Evolutionary conservation across 768 basidiomycete species (phyloP).

Genomic region (Calocybe cyanea): DNA sequence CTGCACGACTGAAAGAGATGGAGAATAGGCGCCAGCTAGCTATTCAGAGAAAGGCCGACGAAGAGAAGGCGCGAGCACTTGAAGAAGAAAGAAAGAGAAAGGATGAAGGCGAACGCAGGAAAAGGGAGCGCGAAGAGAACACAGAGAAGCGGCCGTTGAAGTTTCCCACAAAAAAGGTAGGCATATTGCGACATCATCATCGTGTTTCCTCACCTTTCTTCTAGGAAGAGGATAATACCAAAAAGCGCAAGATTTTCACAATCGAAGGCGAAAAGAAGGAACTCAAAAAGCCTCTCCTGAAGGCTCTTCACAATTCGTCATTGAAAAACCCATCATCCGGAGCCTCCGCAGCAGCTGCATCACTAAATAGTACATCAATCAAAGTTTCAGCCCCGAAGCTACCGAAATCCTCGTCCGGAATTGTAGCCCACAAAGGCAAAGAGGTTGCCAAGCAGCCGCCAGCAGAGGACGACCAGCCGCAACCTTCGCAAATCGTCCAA

Average conservation of each 20-base stretch:
- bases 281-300: constrained; percentile 52
- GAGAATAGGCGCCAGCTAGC: constrained; percentile 74
- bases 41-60: constrained; percentile 72
- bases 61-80: constrained; percentile 58
- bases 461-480: constrained; percentile 49
- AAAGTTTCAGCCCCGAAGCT: constrained; percentile 33
- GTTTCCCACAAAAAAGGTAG: constrained; percentile 54
- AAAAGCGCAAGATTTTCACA: constrained; percentile 62
- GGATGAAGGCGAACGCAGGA: constrained; percentile 72
- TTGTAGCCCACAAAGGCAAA: constrained; percentile 38
- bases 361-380: constrained; percentile 22
- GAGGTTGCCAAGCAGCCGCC: constrained; percentile 23
- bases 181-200: background rate
- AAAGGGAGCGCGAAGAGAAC: constrained; percentile 77
- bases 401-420: constrained; percentile 21
- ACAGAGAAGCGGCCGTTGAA: constrained; percentile 68
- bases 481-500: constrained; percentile 62
- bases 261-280: constrained; percentile 57
- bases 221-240: constrained; percentile 66
- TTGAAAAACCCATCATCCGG: constrained; percentile 37
- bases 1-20: constrained; percentile 71
- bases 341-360: constrained; percentile 35
- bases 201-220: constrained; percentile 5
- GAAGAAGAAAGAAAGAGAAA: constrained; percentile 72
- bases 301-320: constrained; percentile 45